phyloP scores from a whole-genome alignment of 805 yeast genomes.

The Zygotorulaspora chibaensis region DNA sequence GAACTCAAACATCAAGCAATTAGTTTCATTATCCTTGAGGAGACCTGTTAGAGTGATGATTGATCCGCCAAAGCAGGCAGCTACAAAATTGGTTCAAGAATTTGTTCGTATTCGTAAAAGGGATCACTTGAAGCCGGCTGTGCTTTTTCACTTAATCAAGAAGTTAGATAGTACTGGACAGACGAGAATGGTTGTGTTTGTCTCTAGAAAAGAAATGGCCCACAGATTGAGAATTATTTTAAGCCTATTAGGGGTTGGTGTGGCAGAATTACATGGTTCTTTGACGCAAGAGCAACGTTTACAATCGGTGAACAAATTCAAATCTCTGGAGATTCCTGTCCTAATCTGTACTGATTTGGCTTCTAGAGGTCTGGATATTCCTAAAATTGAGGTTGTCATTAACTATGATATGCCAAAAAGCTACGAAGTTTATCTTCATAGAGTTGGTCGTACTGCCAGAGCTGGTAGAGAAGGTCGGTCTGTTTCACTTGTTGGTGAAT shows the following conservation, averaged over 20 bases:
- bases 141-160: slow-evolving; percentile 66
- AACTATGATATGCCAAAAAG: slow-evolving; percentile 95
- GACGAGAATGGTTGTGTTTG: slow-evolving; percentile 82
- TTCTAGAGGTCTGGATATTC: slow-evolving; percentile 98
- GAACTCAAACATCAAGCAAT: slow-evolving; percentile 86
- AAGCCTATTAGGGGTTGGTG: slow-evolving; percentile 71
- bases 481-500: slow-evolving; percentile 90
- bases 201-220: slow-evolving; percentile 85
- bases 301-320: slow-evolving; percentile 75
- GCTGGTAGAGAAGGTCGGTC: slow-evolving; percentile 96
- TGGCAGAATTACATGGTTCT: slow-evolving; percentile 79
- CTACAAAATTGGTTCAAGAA: slow-evolving; percentile 85
- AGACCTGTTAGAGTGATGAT: slow-evolving; percentile 94
- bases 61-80: slow-evolving; percentile 93
- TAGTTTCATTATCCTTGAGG: slow-evolving; percentile 81
- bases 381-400: slow-evolving; percentile 90
- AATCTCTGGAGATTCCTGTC: slow-evolving; percentile 76
- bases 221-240: slow-evolving; percentile 75
- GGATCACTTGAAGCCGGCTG: slow-evolving; percentile 77
- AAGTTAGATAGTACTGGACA: slow-evolving; percentile 58
- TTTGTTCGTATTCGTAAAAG: slow-evolving; percentile 92
- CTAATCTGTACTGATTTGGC: slow-evolving; percentile 96
- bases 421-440: slow-evolving; percentile 86
- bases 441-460: slow-evolving; percentile 99
- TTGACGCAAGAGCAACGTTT: slow-evolving; percentile 91